These are phyloP conservation scores for Keithomyces neogunnii DNA, from an alignment of 2,329 filamentous ascomycete genomes.

Conservation along the genomic window DNA sequence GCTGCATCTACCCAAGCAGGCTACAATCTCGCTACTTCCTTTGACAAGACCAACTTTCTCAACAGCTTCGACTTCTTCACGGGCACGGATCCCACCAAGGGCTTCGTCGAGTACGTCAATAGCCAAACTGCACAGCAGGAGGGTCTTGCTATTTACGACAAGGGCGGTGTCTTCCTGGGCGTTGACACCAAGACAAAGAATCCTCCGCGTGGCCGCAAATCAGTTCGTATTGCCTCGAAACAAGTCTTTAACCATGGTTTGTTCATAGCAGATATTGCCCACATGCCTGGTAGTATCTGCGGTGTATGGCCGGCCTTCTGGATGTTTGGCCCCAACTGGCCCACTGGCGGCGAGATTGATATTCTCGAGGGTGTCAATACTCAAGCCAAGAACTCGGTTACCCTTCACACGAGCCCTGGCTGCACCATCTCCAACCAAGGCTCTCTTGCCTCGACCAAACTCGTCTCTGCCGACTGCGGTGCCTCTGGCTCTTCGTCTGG, in stretches of 20 bases:
- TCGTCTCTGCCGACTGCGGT: constrained; percentile 49
- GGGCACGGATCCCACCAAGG: constrained; percentile 59
- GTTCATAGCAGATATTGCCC: constrained; percentile 63
- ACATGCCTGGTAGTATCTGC: constrained; percentile 67
- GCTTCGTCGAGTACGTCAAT: constrained; percentile 63
- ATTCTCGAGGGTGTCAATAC: constrained; percentile 71
- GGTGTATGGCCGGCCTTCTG: constrained; percentile 72
- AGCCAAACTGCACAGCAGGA: constrained; percentile 46
- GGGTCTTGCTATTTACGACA: constrained; percentile 48
- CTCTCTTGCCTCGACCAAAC: constrained; percentile 33
- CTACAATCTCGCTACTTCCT: constrained; percentile 40
- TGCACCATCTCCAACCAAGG: constrained; percentile 49
- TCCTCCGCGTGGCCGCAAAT: constrained; percentile 53
- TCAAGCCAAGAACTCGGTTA: constrained; percentile 49
- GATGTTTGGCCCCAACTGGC: constrained; percentile 63
- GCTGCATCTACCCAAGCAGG: constrained; percentile 16
- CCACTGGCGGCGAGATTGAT: constrained; percentile 64
- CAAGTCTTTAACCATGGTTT: constrained; percentile 60
- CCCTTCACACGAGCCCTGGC: constrained; percentile 56
- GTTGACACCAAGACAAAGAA: constrained; percentile 54
- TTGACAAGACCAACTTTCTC: constrained; percentile 48
- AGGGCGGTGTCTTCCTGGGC: constrained; percentile 56
- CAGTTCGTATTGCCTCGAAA: constrained; percentile 61
- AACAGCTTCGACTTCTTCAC: constrained; percentile 47
- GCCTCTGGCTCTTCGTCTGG: constrained; percentile 43